Conservation (phyloP, 2,329 filamentous ascomycete genomes). For the Trichophaea hybrida region DNA sequence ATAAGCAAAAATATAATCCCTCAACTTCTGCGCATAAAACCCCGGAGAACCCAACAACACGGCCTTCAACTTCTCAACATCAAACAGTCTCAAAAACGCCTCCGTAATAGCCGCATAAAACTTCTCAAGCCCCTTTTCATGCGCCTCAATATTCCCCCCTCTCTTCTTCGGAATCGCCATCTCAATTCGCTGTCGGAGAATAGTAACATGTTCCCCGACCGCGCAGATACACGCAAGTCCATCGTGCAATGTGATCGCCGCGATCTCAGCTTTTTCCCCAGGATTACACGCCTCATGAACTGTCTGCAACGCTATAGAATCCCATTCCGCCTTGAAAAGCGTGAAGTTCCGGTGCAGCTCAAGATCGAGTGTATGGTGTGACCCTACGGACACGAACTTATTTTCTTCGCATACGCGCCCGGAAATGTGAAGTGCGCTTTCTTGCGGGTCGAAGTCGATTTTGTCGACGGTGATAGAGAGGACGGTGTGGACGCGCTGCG, state of each 20-base stretch:
- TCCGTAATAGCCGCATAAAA: conserved; percentile 69
- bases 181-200: conserved; percentile 57
- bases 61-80: conserved; percentile 55
- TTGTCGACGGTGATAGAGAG: conserved; percentile 51
- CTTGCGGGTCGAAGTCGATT: conserved; percentile 56
- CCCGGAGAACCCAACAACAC: conserved; percentile 78
- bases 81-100: conserved; percentile 62
- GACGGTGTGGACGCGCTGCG: conserved; percentile 48
- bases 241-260: conserved; percentile 89
- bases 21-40: conserved; percentile 70
- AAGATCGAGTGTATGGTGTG: conserved; percentile 62
- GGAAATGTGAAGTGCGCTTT: conserved; percentile 52
- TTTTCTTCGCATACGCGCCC: conserved; percentile 53
- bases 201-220: conserved; percentile 65
- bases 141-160: conserved; percentile 44
- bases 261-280: conserved; percentile 65
- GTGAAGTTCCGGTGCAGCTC: conserved; percentile 81
- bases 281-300: conserved; percentile 66
- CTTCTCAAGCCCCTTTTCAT: conserved; percentile 46
- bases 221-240: conserved; percentile 62
- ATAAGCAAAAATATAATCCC: conserved; percentile 51
- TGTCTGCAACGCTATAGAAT: conserved; percentile 68
- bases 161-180: conserved; percentile 53
- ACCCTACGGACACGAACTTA: conserved; percentile 50
- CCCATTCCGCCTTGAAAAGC: conserved; percentile 76